Evolutionary conservation across 164 flowering plant species (phyloP), one percentile per base, ranked within the genome.

Genomic region (Pachysandra terminalis): DNA sequence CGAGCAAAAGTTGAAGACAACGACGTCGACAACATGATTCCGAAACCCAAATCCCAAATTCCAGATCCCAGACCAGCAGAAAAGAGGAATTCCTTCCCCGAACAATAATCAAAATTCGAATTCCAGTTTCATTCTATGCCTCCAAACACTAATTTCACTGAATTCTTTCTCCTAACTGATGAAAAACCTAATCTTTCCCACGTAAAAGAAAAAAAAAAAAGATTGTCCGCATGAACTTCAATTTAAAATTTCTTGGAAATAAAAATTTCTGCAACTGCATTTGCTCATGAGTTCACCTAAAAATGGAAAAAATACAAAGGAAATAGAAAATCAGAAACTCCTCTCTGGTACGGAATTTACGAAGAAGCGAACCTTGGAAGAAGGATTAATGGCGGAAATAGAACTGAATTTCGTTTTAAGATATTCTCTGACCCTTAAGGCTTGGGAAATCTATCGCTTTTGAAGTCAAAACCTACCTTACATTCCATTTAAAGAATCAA

Each of bases 21-120:
- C 65, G 65, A 56, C 24, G 87, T 67, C 21, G 90, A 82, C 70
- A 86, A 64, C 89, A 90, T 87, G 77, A 71, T 77, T 59, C 10
- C 55, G 21, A 15, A 40, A 14, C 53, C 27, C 27, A 32, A 15
- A 40, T 37, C 52, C 24, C 57, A 45, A 13, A 15, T 45, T 62
- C 5, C n/a, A 49, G 22, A 52, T 64, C 58, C n/a, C n/a, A n/a
- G 6, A 28, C 59, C 54, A 22, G 37, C 3, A 32, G 37, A 53
- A 2, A 26, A 17, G 2, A 1, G 17, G 60, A 58, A 14, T 58
- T 58, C 61, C 40, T 58, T 19, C 27, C 3, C 3, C 22, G 22
- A n/a, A 53, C 56, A 7, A 16, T 4, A 26, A 27, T 8, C 61
- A 58, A 15, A 58, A 58, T 58, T 27, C 61, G 15, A 27, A 24